Base-by-base conservation (phyloP, 192 early-diverging fungal genomes). In the Linnemannia exigua region DNA sequence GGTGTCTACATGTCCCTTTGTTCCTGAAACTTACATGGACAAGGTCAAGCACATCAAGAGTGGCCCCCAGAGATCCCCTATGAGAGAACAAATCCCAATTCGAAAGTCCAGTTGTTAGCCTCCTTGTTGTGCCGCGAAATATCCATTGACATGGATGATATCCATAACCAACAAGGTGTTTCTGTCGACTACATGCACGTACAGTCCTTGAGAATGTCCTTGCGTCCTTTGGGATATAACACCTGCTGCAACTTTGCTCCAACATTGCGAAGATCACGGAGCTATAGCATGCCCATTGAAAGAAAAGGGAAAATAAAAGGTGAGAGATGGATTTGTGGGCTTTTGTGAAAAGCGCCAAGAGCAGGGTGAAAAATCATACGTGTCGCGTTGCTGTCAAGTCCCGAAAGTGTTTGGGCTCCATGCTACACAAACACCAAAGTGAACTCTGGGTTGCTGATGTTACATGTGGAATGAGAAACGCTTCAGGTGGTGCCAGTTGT, bases 51-150 rank as follows among this genome's bases (percentile, higher is more conserved):
- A 99, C 76, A 99, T 94, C 74, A 99, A 91, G 63, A 99, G 89
- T 41, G 98, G 98, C 31, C 98, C 98, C 98, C 98, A 99, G 15
- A 97, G 89, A 88, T 98, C 95, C 97, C 98, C 97, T 96, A 87
- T 87, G 76, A 38, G 25, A 74, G 14, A 90, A 82, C 25, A 89
- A 86, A 16, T 28, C 25, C 58, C 58, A 31, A 25, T 28, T 63
- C 15, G 28, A 63, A 11, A 63, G 28, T 15, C 28, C 28, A 63
- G 14, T 31, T 63, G 28, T 63, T 63, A 63, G 58, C 31, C 28
- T 31, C 28, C 58, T 22, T 4, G 2, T 16, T 31, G 11, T 15
- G 12, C 14, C 25, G 25, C 28, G 15, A 31, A 28, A 14, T n/a
- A 15, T 63, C 58, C 28, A 54, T 31, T 9, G 41, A 44, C 41